These are phyloP conservation scores for Phytophthora sansomeana DNA, from an alignment of 352 stramenopile genomes.

Conservation along the genomic window DNA sequence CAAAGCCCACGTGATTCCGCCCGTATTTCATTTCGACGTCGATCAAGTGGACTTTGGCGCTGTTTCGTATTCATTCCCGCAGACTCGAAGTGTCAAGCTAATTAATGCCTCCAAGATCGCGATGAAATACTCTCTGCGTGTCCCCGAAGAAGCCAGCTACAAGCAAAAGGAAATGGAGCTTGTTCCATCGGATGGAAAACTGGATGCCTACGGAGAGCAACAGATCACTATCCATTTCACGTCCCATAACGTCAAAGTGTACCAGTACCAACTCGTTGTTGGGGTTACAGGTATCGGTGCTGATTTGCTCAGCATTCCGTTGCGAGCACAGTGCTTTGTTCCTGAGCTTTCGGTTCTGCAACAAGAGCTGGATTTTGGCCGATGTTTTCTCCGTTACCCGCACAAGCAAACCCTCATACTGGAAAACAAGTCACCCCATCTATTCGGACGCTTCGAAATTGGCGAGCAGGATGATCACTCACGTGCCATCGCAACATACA, in stretches of 20 bases:
- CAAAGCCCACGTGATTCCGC: constrained; percentile 92
- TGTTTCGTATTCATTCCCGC: constrained; percentile 92
- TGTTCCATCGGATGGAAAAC: constrained; percentile 68
- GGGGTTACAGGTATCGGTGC: constrained; percentile 92
- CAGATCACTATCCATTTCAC: constrained; percentile 90
- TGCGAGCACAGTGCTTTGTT: constrained; percentile 90
- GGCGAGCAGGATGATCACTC: constrained; percentile 91
- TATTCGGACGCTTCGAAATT: constrained; percentile 91
- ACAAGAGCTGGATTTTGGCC: constrained; percentile 89
- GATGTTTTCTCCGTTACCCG: constrained; percentile 93
- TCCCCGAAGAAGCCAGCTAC: constrained; percentile 93
- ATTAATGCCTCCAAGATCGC: constrained; percentile 95
- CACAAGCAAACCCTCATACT: constrained; percentile 90
- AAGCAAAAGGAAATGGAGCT: constrained; percentile 93
- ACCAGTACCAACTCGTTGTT: constrained; percentile 93
- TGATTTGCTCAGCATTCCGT: constrained; percentile 89
- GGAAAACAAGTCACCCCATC: constrained; percentile 84
- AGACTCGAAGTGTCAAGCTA: constrained; percentile 79
- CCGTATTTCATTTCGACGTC: constrained; percentile 93
- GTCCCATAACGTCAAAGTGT: constrained; percentile 89
- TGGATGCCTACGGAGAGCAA: constrained; percentile 85
- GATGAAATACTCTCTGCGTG: constrained; percentile 90
- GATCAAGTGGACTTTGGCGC: constrained; percentile 93
- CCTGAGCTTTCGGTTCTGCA: constrained; percentile 73
- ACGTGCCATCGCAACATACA: constrained; percentile 84